Percentiles rank a stretch among this genome's conserved stretches.
phyloP scores from a whole-genome alignment of 768 basidiomycete species.

The Pulveroboletus sp. region DNA sequence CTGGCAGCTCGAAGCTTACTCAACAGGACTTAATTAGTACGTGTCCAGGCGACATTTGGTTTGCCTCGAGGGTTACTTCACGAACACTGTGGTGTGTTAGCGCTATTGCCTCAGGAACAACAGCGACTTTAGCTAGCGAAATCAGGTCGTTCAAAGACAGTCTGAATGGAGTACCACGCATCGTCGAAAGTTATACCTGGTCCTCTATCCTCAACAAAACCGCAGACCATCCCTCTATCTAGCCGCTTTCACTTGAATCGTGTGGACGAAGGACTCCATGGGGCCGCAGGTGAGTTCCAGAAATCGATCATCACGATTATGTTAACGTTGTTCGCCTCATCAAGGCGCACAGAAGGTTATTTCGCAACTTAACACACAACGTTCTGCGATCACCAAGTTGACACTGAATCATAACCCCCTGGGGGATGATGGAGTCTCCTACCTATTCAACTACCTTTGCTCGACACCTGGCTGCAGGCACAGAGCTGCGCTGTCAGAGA shows the following conservation, averaged over 20 bases:
- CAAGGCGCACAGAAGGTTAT: constrained; percentile 54
- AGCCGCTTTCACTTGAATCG: constrained; percentile 18
- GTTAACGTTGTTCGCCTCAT: not conserved
- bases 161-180: constrained; percentile 14
- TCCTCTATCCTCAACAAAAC: not conserved
- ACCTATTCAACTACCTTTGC: constrained; percentile 50
- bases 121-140: not conserved
- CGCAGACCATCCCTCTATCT: constrained; percentile 5
- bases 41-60: not conserved
- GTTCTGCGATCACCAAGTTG: constrained; percentile 42
- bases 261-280: constrained; percentile 20
- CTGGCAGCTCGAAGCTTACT: not conserved
- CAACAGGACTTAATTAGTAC: not conserved
- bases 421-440: constrained; percentile 50
- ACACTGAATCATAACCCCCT: constrained; percentile 53
- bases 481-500: constrained; percentile 40
- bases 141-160: not conserved
- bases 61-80: not conserved
- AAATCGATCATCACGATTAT: not conserved
- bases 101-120: not conserved
- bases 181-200: not conserved
- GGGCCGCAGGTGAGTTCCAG: constrained; percentile 15
- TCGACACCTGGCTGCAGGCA: constrained; percentile 46
- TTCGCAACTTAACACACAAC: constrained; percentile 39
- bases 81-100: not conserved